Percentiles rank a stretch among this genome's conserved stretches.
phyloP scores from a whole-genome alignment of 768 basidiomycete species.

The Russula lepida region DNA sequence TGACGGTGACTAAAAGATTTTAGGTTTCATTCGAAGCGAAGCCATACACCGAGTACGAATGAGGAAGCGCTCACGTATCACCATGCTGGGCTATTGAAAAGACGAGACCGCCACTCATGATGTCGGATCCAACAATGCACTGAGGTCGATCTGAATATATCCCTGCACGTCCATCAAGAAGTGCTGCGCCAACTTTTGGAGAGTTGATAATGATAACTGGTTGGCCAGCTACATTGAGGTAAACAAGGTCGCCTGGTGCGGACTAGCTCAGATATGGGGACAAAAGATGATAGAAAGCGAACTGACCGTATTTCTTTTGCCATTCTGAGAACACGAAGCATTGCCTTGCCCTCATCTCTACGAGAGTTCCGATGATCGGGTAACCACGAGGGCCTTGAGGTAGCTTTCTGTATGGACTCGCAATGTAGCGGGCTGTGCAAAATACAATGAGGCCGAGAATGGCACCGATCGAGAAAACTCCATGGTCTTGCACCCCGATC shows the following conservation, averaged over 20 bases:
- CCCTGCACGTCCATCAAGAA: not conserved
- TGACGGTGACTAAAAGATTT: not conserved
- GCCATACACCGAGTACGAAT: not conserved
- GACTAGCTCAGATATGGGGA: too few relatives aligned
- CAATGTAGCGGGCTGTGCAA: not conserved
- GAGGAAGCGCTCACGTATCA: not conserved
- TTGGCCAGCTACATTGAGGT: not conserved
- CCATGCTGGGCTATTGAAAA: not conserved
- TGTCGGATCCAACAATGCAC: not conserved
- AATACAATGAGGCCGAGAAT: not conserved
- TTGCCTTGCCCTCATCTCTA: not conserved
- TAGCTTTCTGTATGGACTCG: not conserved
- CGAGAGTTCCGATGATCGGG: not conserved
- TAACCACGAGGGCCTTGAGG: not conserved
- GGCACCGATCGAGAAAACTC: not conserved
- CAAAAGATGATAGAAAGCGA: not conserved
- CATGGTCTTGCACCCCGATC: not conserved
- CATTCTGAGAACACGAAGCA: not conserved
- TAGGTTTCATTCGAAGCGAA: not conserved
- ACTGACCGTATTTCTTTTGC: not conserved
- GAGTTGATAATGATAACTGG: not conserved
- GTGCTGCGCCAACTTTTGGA: not conserved
- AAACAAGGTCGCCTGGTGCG: not conserved
- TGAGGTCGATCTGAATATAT: not conserved
- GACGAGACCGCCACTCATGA: not conserved